phyloP scores from a whole-genome alignment of 768 basidiomycete species.

The Psilocybe azurescens region DNA sequence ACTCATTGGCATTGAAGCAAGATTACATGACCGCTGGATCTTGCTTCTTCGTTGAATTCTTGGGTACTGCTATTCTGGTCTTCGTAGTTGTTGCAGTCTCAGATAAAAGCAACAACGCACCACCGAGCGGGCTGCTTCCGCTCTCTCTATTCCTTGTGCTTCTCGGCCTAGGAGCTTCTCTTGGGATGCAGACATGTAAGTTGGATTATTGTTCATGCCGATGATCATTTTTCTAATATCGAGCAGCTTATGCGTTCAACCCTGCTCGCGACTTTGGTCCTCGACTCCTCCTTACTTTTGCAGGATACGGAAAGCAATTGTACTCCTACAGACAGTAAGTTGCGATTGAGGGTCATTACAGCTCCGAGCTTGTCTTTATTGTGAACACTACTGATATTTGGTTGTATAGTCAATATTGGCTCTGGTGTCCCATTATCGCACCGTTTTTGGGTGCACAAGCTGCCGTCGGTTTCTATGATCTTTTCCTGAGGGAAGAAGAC shows the following conservation, averaged over 20 bases:
- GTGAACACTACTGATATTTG: background rate
- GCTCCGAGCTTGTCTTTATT: background rate
- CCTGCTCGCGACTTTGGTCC: slow-evolving; percentile 75
- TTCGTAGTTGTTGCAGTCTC: slow-evolving; percentile 58
- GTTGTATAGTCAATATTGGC: slow-evolving; percentile 66
- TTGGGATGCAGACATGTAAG: slow-evolving; percentile 67
- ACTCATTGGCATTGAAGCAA: background rate
- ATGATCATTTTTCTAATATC: slow-evolving; percentile 4
- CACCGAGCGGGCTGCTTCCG: slow-evolving; percentile 53
- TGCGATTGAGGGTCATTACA: background rate
- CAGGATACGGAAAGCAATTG: slow-evolving; percentile 63
- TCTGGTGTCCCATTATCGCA: slow-evolving; percentile 70
- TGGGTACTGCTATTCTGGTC: slow-evolving; percentile 60
- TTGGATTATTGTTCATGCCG: background rate
- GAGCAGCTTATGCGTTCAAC: slow-evolving; percentile 61
- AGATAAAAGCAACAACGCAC: slow-evolving; percentile 55
- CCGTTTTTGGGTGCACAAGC: slow-evolving; percentile 64
- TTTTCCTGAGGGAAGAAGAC: slow-evolving; percentile 60
- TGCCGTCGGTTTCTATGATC: slow-evolving; percentile 64
- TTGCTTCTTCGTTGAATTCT: slow-evolving; percentile 54
- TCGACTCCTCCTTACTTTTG: slow-evolving; percentile 71
- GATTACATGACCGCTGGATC: slow-evolving; percentile 35
- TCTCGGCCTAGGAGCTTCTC: slow-evolving; percentile 57
- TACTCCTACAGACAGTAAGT: slow-evolving; percentile 49
- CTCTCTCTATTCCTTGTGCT: slow-evolving; percentile 59